phyloP scores from a whole-genome alignment of 108 stramenopile species.

The Licmophora abbreviata region DNA sequence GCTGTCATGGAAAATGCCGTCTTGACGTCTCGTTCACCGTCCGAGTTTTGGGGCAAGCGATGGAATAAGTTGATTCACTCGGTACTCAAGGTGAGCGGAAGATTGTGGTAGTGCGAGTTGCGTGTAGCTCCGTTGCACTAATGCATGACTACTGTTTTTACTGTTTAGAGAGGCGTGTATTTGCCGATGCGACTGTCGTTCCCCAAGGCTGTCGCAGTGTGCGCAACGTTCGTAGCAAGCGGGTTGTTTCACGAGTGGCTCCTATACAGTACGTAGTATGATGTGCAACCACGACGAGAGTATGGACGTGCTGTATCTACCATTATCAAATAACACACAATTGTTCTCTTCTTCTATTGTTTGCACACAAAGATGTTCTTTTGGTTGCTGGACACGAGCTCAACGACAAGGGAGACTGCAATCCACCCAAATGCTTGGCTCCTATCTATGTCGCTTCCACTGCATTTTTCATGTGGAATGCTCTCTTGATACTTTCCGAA shows the following conservation, averaged over 20 bases:
- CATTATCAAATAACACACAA: no score
- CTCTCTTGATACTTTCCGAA: constrained; percentile 36
- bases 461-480: constrained; percentile 65
- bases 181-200: constrained; percentile 39
- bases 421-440: constrained; percentile 11
- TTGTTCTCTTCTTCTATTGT: not conserved
- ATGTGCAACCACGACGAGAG: constrained; percentile 4
- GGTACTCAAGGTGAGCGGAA: constrained; percentile 56
- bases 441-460: constrained; percentile 29
- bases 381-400: not conserved
- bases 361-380: not conserved
- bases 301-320: no score
- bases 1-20: constrained; percentile 33
- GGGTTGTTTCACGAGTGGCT: constrained; percentile 61
- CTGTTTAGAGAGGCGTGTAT: constrained; percentile 64
- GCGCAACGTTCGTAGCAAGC: constrained; percentile 49
- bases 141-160: no score
- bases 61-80: constrained; percentile 66
- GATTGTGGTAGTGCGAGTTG: no score
- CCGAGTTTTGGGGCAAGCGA: constrained; percentile 66
- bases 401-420: not conserved
- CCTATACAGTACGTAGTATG: not conserved
- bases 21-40: constrained; percentile 9
- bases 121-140: no score
- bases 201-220: constrained; percentile 18